Base-by-base conservation (phyloP, 345 rosid genomes). In the Brassica napus region DNA sequence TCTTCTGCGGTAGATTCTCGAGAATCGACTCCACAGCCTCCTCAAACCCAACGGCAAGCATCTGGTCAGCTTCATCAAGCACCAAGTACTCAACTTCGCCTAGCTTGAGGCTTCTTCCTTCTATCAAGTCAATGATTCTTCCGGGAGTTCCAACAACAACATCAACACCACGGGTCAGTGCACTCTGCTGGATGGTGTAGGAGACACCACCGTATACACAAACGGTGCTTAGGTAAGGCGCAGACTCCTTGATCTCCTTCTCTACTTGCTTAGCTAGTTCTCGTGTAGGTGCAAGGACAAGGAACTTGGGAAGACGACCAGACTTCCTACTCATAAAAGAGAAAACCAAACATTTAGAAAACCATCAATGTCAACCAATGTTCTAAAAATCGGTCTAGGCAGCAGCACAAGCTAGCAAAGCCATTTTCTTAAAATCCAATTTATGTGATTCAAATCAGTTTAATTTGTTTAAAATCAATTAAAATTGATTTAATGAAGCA, bases 71-170 rank as follows among this genome's bases (percentile, higher is more conserved):
- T 95, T 95, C 99, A 84, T 95, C 99, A 70, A 95, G 96, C n/a
- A 95, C 98, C 86, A 95, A 84, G 85, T 57, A 95, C 77, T 93
- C 90, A 67, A 95, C 94, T 82, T 95, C 92, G 61, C 96, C 98
- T 69, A 95, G 69, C 74, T 80, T 91, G 65, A 95, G 99, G 74
- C 91, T 88, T 34, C 84, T 85, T 57, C 94, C 88, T 42, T 91
- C 87, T 4, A 93, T 87, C 72, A 95, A 86, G 78, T 95, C 99
- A 69, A 91, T 95, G 49, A 93, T 84, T 18, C 99, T 93, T 70
- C 99, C 99, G 1, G 99, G 99, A 75, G 99, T 95, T 69, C 99
- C 98, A 35, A 95, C 99, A 68, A 93, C 98, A 71, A 95, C 97
- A 74, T 95, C 99, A 63, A 95, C 94, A 72, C 99, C 99, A 62